Conservation (phyloP, 1,284 basidiomycete species). For the Cryptococcus jaspeensis region DNA sequence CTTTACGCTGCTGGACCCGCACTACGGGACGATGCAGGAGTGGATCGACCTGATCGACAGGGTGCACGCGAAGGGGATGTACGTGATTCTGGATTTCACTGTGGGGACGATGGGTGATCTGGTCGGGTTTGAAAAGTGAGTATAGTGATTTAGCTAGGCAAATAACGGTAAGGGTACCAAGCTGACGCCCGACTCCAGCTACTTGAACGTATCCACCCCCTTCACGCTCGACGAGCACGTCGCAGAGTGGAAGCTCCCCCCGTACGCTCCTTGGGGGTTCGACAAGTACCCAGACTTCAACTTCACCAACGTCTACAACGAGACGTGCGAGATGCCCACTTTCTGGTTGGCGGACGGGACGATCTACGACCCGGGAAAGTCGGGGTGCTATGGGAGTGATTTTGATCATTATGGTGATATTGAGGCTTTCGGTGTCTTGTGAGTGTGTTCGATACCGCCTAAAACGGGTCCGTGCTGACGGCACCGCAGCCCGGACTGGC, state of each 20-base stretch:
- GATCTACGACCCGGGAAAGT: conserved; percentile 58
- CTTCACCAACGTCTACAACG: conserved; percentile 59
- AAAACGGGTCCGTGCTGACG: too few species aligned
- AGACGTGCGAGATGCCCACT: conserved; percentile 68
- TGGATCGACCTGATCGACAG: conserved; percentile 73
- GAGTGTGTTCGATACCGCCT: too few species aligned
- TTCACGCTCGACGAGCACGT: conserved; percentile 73
- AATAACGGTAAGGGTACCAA: too few species aligned
- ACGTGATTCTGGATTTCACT: conserved; percentile 86
- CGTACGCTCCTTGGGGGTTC: conserved; percentile 78
- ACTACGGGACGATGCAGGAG: conserved; percentile 77
- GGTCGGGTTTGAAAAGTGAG: conserved; percentile 74
- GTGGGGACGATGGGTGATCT: conserved; percentile 87
- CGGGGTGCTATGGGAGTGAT: conserved; percentile 74
- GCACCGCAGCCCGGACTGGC: conserved; percentile 57
- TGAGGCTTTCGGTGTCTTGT: conserved; percentile 93
- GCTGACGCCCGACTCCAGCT: conserved; percentile 53
- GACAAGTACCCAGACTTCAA: conserved; percentile 77
- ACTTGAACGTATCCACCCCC: conserved; percentile 73
- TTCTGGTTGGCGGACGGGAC: conserved; percentile 76
- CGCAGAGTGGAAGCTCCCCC: conserved; percentile 71
- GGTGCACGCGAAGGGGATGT: conserved; percentile 78
- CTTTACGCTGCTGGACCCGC: conserved; percentile 82
- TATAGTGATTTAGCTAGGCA: too few species aligned
- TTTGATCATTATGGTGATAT: conserved; percentile 93